Evolutionary conservation across 2,329 filamentous ascomycete genomes (phyloP), one percentile per base, ranked within the genome.

Genomic region (Aspergillus fumigatiaffinis): DNA sequence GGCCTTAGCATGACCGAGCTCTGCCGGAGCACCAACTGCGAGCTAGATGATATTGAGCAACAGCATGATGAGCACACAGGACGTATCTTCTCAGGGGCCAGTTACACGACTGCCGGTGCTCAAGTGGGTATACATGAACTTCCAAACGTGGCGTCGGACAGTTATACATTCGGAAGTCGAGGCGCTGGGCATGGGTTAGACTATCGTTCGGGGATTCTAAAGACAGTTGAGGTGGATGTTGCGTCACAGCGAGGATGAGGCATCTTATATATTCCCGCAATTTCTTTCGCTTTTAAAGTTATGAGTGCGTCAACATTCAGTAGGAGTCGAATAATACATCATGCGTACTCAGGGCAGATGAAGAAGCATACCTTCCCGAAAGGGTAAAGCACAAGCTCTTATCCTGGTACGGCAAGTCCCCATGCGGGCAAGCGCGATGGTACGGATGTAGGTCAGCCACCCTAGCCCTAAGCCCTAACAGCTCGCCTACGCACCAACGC

Each of bases 381-480:
- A 23, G 1, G 44, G 44, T 23, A 47, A 47, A 23, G 23, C 7
- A 14, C 9, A 26, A 9, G 12, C 23, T 26, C 21, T 47, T 47
- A 12, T 12, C 23, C 32, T 38, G 5, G 14, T 17, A 57, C 54
- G 51, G 0, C 6, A 46, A 28, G 6, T 3, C 23, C 23, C 21
- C 28, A 51, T 52, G 23, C 51, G 21, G 26, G 20, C n/a, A 52
- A 29, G 21, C 6, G 23, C 8, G 17, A 26, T 38, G 21, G 21
- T 38, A 57, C 12, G 4, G 12, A 14, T 35, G 51, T 44, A 54
- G 44, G 3, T 10, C 47, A 46, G 51, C 58, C 51, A 69, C 68
- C 67, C 63, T 65, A 63, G 66, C 74, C 74, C 75, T 77, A 75
- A 72, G 66, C 71, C 71, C 72, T 75, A 69, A 44, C 51, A 52